Evolutionary conservation across 345 rosid species (phyloP), one percentile per base, ranked within the genome.

Genomic region (Sisymbrium irio): DNA sequence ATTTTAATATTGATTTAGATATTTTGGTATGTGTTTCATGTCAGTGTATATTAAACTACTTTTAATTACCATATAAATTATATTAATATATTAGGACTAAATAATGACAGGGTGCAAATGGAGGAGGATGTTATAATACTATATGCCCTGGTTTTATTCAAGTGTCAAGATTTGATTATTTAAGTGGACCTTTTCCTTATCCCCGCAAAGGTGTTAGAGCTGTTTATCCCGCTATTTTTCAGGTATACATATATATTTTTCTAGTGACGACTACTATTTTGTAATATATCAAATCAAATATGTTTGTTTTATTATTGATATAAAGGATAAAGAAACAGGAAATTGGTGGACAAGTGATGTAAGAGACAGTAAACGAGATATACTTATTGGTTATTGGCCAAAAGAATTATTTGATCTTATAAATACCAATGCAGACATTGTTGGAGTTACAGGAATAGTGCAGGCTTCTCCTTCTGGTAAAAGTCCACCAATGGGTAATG

Each of bases 401-500:
- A 71, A 61, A 50, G 68, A 71, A 71, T 20, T 71, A 61, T 71
- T 71, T 37, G 50, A 71, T 47, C 5, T 60, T 5, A 60, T 71
- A 15, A 17, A 19, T 36, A 3, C 25, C 0, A 7, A 32, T 49
- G 75, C 5, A 9, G 4, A 25, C 28, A 47, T 36, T 9, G 40
- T 71, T 61, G 75, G 60, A 49, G 67, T 61, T 50, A 5, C 2
- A 4, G 67, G 75, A 46, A 20, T 7, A 17, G 75, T 49, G 0
- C 65, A 36, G 0, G 49, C 75, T 71, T 60, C 75, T 60, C 60
- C 75, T 46, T 49, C 63, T 0, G 67, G 51, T 7, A 11, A 3
- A 47, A 71, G 68, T 1, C 75, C 61, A 61, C 75, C 75, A 47
- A 71, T 71, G 75, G 67, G 60, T 6, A 71, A 61, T 61, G 75